Evolutionary conservation across 495 filamentous ascomycete species (phyloP), one percentile per base, ranked within the genome.

Genomic region (Talaromyces trachyspermus): DNA sequence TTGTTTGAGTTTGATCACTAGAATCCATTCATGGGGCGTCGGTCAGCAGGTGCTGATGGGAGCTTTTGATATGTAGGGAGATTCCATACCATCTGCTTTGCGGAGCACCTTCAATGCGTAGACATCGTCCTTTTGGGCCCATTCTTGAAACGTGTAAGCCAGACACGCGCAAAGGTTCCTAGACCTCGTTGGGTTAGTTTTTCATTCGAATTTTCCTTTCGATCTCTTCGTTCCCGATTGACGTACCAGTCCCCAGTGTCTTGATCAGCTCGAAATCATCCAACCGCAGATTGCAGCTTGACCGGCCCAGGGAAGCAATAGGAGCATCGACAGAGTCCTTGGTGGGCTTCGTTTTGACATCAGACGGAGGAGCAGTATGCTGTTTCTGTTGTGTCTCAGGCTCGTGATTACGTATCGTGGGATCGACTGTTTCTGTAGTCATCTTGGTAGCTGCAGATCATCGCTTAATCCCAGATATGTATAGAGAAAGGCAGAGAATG

Each of bases 151-250:
- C 79, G 79, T 27, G 86, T 84, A 43, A 96, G 81, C 83, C 89
- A 95, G 30, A 98, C 92, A 50, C 92, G 80, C 46, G 92, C 91
- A 69, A 98, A 97, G 12, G 92, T 97, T 48, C 92, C 91, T 95
- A 63, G 43, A 50, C 27, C 33, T 17, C 33, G 14, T 12, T 37
- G 2, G 19, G 33, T 9, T 15, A 11, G 2, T 17, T 17, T 7
- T 37, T 37, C 49, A 54, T 53, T 23, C 49, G 45, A 36, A 38
- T 17, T 49, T 41, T 37, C 15, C 37, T 37, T 35, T 25, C 37
- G 35, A 33, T 24, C 24, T 14, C 29, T 3, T 23, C 23, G 23
- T 24, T 30, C 36, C 24, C 20, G 17, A 46, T 17, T 8, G 12
- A 39, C 68, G 60, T 52, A 91, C 88, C 88, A 17, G 89, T 95